phyloP scores from a whole-genome alignment of 192 early-diverging fungal genomes.

The Backusella liffmaniae region DNA sequence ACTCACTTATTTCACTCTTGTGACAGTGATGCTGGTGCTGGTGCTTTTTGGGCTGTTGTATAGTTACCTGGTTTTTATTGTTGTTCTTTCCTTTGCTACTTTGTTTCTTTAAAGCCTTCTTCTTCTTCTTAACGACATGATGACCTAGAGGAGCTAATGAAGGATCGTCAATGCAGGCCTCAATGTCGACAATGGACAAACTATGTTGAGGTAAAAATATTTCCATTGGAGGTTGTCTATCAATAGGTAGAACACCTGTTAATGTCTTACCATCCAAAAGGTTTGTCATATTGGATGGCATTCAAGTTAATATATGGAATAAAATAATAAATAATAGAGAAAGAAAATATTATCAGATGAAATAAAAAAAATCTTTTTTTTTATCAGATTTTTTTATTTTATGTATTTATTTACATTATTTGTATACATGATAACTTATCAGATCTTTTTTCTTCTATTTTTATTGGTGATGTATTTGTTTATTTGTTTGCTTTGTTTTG shows the following conservation, averaged over 20 bases:
- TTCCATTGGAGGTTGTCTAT: conserved; percentile 4
- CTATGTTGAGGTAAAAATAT: neutral
- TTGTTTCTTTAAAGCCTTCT: neutral
- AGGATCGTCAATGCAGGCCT: conserved; percentile 56
- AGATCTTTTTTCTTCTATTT: neutral
- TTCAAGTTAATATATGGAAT: neutral
- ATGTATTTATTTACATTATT: neutral
- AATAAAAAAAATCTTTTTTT: neutral
- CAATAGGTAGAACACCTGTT: conserved; percentile 16
- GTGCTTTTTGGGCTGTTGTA: conserved; percentile 6
- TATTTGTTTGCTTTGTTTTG: neutral
- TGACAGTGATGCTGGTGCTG: neutral
- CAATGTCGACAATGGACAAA: conserved; percentile 42
- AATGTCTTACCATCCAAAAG: conserved; percentile 14
- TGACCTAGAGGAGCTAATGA: conserved; percentile 49
- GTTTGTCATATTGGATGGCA: conserved; percentile 11
- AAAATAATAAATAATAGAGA: neutral
- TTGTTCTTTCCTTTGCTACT: neutral
- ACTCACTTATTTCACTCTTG: neutral
- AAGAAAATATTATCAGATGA: neutral
- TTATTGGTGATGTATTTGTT: neutral
- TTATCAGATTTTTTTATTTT: neutral
- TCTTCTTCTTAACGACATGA: conserved; percentile 32
- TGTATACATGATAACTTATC: neutral
- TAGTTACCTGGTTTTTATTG: neutral